Evolutionary conservation across 306 rosid genomes (phyloP), one percentile per base, ranked within the genome.

Genomic region (Glycine soja): DNA sequence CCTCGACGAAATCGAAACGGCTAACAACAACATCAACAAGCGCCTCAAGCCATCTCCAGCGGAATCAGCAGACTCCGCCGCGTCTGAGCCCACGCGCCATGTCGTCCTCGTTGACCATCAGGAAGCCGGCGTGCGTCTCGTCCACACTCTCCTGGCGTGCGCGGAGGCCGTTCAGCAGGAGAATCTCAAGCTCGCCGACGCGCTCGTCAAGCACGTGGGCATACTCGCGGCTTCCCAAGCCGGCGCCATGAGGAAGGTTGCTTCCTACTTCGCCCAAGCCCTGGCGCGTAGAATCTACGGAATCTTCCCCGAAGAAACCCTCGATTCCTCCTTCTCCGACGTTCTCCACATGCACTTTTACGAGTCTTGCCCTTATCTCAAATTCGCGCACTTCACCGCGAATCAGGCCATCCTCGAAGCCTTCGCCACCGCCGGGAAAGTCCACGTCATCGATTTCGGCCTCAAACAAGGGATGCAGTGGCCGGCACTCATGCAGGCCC

Each of bases 341-440:
- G 10, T 86, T 8, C 90, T 94, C 24, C 91, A 90, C 83, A 89
- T 89, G 93, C 94, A 94, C 81, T 94, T 94, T 72, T 94, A 92
- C 70, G 97, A 90, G 70, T 85, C 93, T 9, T 90, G 86, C 63
- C 97, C 97, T 0, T 94, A 94, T 54, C 93, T 91, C 30, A 94
- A 94, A 80, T 94, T 94, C 82, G 97, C 97, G 1, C 98, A 94
- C 80, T 94, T 94, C 90, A 94, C 98, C 0, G 98, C 98, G 0
- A 94, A 94, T 61, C 98, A 94, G 63, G 97, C 97, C 8, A 92
- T 94, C 32, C 92, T 92, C 0, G 98, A 92, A 46, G 92, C 97
- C 0, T 89, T 94, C 54, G 84, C 92, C 1, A 54, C 87, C 2
- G 87, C 92, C 5, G 75, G 30, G 2, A 86, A 88, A 3, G 94